A percentile compares a stretch with the other conserved stretches of the same genome.
phyloP scores from a whole-genome alignment of 1,284 basidiomycete genomes.

The Apiotrichum brassicae region DNA sequence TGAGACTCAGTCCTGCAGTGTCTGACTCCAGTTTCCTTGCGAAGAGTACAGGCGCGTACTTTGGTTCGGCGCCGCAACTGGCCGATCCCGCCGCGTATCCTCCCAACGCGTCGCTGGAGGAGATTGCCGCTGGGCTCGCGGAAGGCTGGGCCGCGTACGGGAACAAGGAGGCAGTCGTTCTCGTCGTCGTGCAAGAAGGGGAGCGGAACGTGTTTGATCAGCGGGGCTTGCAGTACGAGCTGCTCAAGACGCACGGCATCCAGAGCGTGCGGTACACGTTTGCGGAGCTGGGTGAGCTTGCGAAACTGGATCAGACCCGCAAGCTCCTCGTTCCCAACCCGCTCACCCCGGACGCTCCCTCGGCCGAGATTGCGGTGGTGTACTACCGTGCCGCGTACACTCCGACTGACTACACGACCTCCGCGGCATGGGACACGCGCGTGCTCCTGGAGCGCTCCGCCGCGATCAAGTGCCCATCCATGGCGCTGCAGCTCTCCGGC shows the following conservation, averaged over 20 bases:
- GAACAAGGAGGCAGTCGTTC: constrained; percentile 47
- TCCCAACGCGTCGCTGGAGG: constrained; percentile 63
- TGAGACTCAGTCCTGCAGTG: neutral
- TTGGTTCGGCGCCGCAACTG: constrained; percentile 55
- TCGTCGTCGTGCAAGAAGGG: constrained; percentile 82
- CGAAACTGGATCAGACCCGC: constrained; percentile 49
- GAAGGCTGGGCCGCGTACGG: constrained; percentile 71
- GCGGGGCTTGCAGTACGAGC: constrained; percentile 75
- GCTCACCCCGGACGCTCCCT: constrained; percentile 29
- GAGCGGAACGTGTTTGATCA: constrained; percentile 99
- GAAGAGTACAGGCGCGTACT: constrained; percentile 59
- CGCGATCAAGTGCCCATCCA: constrained; percentile 89
- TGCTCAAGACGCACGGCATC: constrained; percentile 62
- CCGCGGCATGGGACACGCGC: constrained; percentile 62
- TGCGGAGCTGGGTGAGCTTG: constrained; percentile 56
- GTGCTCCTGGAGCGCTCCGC: constrained; percentile 67
- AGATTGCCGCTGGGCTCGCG: constrained; percentile 69
- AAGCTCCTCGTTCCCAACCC: constrained; percentile 50
- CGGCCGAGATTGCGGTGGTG: constrained; percentile 67
- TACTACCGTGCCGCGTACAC: constrained; percentile 87
- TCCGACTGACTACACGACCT: constrained; percentile 69
- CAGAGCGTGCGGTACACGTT: constrained; percentile 69
- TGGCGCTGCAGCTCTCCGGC: constrained; percentile 87
- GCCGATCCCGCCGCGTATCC: constrained; percentile 58
- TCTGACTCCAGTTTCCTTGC: constrained; percentile 57